These are phyloP conservation scores for Brassica balearica DNA, from an alignment of 441 rosid genomes.

Conservation along the genomic window DNA sequence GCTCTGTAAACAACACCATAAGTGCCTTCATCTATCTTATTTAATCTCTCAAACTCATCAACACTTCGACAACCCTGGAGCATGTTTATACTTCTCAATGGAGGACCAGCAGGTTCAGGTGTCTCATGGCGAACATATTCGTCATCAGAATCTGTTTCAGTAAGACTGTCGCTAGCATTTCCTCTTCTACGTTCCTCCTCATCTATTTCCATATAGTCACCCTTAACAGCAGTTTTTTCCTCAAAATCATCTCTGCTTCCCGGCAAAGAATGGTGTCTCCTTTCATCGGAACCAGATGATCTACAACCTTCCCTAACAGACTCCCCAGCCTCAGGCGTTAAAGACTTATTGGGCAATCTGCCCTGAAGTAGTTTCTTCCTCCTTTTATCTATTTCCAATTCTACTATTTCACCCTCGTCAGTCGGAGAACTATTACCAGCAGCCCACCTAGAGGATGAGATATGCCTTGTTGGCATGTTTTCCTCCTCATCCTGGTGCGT, in stretches of 20 bases:
- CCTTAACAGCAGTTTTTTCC: constrained; percentile 61
- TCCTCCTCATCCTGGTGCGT: constrained; percentile 68
- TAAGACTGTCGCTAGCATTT: constrained; percentile 46
- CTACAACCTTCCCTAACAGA: constrained; percentile 65
- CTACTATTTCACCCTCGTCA: constrained; percentile 91
- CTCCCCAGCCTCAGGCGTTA: constrained; percentile 70
- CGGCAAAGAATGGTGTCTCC: constrained; percentile 51
- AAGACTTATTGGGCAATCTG: constrained; percentile 51
- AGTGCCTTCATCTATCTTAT: constrained; percentile 99
- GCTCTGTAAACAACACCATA: constrained; percentile 99
- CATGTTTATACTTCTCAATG: constrained; percentile 90
- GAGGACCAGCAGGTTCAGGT: constrained; percentile 66
- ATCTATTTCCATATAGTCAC: constrained; percentile 78
- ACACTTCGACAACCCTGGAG: constrained; percentile 98
- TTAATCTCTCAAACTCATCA: constrained; percentile 96
- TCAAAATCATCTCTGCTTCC: constrained; percentile 60
- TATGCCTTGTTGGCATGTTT: constrained; percentile 69
- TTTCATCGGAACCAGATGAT: constrained; percentile 75
- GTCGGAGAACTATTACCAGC: constrained; percentile 80
- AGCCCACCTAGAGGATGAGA: constrained; percentile 98
- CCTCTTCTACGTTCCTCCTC: constrained; percentile 46
- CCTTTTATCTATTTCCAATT: constrained; percentile 64
- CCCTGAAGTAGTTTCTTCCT: constrained; percentile 60
- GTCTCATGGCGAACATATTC: constrained; percentile 56
- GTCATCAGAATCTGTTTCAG: constrained; percentile 60